Conservation (phyloP, 2,329 filamentous ascomycete species). For the Colletotrichum abscissum region DNA sequence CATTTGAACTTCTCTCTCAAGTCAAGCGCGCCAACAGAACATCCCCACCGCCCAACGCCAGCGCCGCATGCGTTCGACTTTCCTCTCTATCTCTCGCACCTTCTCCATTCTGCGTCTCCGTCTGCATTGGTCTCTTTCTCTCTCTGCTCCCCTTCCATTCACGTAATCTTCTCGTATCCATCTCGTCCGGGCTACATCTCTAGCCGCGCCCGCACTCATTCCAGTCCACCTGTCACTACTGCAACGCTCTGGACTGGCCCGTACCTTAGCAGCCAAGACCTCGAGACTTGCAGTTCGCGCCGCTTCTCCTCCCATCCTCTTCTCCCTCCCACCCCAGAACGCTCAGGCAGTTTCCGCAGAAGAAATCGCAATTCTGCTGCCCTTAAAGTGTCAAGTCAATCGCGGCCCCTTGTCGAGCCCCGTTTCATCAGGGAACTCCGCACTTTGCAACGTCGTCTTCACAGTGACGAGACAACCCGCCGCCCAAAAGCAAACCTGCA, state of each 20-base stretch:
- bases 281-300: background rate
- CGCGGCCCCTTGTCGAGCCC: constrained; percentile 34
- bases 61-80: constrained; percentile 23
- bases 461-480: constrained; percentile 10
- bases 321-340: constrained; percentile 17
- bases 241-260: constrained; percentile 12
- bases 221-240: constrained; percentile 17
- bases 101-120: background rate
- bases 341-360: constrained; percentile 33
- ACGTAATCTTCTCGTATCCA: background rate
- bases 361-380: constrained; percentile 36
- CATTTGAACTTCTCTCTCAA: background rate
- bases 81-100: background rate
- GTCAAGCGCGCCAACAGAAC: constrained; percentile 25
- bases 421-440: constrained; percentile 37
- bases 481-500: background rate
- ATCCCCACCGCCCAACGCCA: constrained; percentile 19
- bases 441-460: constrained; percentile 32
- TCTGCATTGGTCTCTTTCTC: background rate
- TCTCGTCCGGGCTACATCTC: background rate
- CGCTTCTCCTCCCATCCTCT: background rate
- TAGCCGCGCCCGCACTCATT: constrained; percentile 13
- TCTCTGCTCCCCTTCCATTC: background rate
- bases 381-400: constrained; percentile 41
- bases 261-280: constrained; percentile 4